These are phyloP conservation scores for Sporothrix globosa DNA, from an alignment of 2,329 filamentous ascomycete genomes.

Conservation along the genomic window DNA sequence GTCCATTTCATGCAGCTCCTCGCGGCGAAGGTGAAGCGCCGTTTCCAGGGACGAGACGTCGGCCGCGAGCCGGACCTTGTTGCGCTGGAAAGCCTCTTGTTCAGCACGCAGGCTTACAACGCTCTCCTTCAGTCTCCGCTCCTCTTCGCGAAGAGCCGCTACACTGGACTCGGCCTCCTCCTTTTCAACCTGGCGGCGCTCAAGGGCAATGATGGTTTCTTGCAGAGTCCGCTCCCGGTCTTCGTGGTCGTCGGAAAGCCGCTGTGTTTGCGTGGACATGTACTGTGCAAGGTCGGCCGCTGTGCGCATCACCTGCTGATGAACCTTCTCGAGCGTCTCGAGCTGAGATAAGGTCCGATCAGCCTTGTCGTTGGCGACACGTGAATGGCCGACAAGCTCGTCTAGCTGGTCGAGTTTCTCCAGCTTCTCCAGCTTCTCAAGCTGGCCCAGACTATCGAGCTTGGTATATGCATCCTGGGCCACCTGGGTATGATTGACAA, in stretches of 20 bases:
- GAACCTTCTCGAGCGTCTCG: slow-evolving; percentile 83
- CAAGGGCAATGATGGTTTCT: slow-evolving; percentile 78
- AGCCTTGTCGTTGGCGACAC: slow-evolving; percentile 51
- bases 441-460: slow-evolving; percentile 37
- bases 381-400: slow-evolving; percentile 62
- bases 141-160: slow-evolving; percentile 51
- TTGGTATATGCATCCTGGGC: slow-evolving; percentile 23
- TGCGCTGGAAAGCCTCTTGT: slow-evolving; percentile 73
- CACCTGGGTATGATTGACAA: slow-evolving; percentile 29
- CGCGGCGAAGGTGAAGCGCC: slow-evolving; percentile 81
- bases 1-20: slow-evolving; percentile 92
- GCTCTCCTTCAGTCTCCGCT: slow-evolving; percentile 58
- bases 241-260: slow-evolving; percentile 76
- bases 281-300: slow-evolving; percentile 84
- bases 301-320: slow-evolving; percentile 81
- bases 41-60: slow-evolving; percentile 92
- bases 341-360: slow-evolving; percentile 74
- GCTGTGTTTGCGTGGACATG: slow-evolving; percentile 73
- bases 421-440: slow-evolving; percentile 57
- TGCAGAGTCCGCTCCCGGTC: slow-evolving; percentile 77
- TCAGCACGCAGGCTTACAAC: slow-evolving; percentile 66
- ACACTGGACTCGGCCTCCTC: slow-evolving; percentile 64
- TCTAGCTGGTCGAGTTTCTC: slow-evolving; percentile 62
- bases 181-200: slow-evolving; percentile 70
- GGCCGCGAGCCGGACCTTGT: slow-evolving; percentile 78